Percentiles rank a stretch among this genome's conserved stretches.
Evolutionary conservation across 345 rosid genomes (phyloP).

Genomic region (Eucalyptus pauciflora): DNA sequence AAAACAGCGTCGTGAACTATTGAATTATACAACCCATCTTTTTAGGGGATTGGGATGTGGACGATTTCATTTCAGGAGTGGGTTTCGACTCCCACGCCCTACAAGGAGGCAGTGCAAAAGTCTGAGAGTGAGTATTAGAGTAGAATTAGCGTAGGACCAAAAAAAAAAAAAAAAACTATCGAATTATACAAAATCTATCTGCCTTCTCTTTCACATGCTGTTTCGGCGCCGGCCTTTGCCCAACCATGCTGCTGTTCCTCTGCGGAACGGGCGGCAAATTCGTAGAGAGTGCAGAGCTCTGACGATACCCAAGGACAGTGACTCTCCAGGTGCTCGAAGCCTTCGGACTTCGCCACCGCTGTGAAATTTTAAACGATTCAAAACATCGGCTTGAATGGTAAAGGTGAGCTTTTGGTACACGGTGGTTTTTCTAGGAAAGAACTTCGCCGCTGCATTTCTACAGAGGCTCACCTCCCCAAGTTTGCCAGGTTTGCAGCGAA

Average conservation of each 20-base stretch:
- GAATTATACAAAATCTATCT: background rate
- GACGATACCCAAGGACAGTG: constrained; percentile 40
- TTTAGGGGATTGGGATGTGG: too few relatives aligned
- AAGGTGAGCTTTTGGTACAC: background rate
- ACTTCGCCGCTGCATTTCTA: background rate
- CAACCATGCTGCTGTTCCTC: background rate
- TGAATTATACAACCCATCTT: too few relatives aligned
- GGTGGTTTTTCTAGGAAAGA: background rate
- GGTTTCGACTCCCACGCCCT: too few relatives aligned
- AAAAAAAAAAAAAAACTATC: too few relatives aligned
- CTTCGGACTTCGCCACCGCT: constrained; percentile 70
- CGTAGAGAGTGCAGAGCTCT: constrained; percentile 10
- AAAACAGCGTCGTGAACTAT: too few relatives aligned
- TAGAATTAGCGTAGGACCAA: too few relatives aligned
- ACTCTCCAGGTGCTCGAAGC: constrained; percentile 48
- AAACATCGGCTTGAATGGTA: background rate
- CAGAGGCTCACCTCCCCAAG: constrained; percentile 32
- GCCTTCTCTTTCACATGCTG: background rate
- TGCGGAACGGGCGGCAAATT: background rate
- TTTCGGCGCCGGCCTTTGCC: background rate
- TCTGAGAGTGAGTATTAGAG: too few relatives aligned
- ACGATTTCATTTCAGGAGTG: too few relatives aligned
- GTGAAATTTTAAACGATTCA: background rate
- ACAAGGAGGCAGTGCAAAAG: too few relatives aligned
- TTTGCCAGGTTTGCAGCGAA: constrained; percentile 50